Percentiles rank a stretch among this genome's conserved stretches.
phyloP scores from a whole-genome alignment of 2,329 filamentous ascomycete genomes.

The Pseudocercospora crystallina region DNA sequence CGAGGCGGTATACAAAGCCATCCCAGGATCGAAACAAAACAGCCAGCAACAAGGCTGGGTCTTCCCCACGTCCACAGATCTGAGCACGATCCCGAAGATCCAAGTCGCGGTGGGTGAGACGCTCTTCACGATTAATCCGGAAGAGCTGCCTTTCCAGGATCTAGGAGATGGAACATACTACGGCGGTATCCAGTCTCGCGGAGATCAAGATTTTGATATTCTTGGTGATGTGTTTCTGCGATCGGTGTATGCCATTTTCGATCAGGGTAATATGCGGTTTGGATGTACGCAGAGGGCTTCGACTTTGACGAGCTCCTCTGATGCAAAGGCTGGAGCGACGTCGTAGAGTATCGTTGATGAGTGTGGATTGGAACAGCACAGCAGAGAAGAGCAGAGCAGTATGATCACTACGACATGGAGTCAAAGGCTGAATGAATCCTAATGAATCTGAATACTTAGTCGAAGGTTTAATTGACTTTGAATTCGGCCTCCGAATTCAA shows the following conservation, averaged over 20 bases:
- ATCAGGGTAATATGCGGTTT: slow-evolving; percentile 59
- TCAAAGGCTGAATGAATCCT: no score
- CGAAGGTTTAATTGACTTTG: no score
- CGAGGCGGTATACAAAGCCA: slow-evolving; percentile 62
- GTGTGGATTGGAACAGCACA: no score
- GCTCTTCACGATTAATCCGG: slow-evolving; percentile 61
- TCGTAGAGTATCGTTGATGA: no score
- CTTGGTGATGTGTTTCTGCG: slow-evolving; percentile 65
- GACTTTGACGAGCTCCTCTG: slow-evolving; percentile 5
- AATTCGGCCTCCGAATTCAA: no score
- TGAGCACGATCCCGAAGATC: slow-evolving; percentile 58
- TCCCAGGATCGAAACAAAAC: slow-evolving; percentile 54
- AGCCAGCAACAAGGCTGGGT: slow-evolving; percentile 53
- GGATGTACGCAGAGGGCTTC: slow-evolving; percentile 53
- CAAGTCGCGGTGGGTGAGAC: slow-evolving; percentile 63
- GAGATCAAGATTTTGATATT: slow-evolving; percentile 60
- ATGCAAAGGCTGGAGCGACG: no score
- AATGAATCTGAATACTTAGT: no score
- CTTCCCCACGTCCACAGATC: slow-evolving; percentile 56
- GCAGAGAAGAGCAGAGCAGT: no score
- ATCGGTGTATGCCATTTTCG: slow-evolving; percentile 65
- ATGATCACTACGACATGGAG: no score
- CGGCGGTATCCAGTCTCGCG: slow-evolving; percentile 65
- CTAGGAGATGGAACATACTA: slow-evolving; percentile 58
- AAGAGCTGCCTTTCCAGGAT: slow-evolving; percentile 61